Evolutionary conservation across 1,139 yeast species (phyloP).

Genomic region (Arxiozyma heterogenica): DNA sequence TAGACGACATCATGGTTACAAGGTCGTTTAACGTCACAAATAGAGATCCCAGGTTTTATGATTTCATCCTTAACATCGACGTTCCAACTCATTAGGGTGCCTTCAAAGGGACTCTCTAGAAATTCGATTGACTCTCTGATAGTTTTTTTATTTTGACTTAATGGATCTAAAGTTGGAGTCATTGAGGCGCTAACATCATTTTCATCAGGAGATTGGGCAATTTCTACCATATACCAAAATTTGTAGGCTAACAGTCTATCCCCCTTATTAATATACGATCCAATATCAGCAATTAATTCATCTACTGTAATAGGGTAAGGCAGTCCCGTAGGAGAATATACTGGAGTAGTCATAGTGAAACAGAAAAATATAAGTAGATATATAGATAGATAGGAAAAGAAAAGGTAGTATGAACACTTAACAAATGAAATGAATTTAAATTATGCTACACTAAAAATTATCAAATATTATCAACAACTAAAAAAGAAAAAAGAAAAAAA

Average conservation of each 20-base stretch:
- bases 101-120: slow-evolving; percentile 79
- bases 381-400: background rate
- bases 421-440: too few species aligned
- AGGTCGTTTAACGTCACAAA: slow-evolving; percentile 62
- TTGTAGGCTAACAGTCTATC: slow-evolving; percentile 28
- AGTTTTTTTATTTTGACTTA: slow-evolving; percentile 13
- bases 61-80: slow-evolving; percentile 55
- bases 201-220: slow-evolving; percentile 23
- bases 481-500: too few species aligned
- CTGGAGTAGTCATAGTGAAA: slow-evolving; percentile 24
- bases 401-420: too few species aligned
- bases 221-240: slow-evolving; percentile 30
- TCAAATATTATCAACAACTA: too few species aligned
- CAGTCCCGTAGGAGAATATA: slow-evolving; percentile 26
- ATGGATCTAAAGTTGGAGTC: background rate
- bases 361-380: too few species aligned
- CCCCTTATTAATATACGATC: slow-evolving; percentile 25
- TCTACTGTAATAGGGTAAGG: slow-evolving; percentile 31
- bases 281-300: slow-evolving; percentile 22
- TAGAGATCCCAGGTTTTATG: slow-evolving; percentile 38
- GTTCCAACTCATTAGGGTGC: slow-evolving; percentile 45
- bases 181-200: slow-evolving; percentile 4
- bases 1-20: slow-evolving; percentile 93
- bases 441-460: too few species aligned
- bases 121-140: slow-evolving; percentile 26